A percentile compares a stretch with the other conserved stretches of the same genome.
Conservation (phyloP, 2,329 filamentous ascomycete species). For the Aspergillus piperis region DNA sequence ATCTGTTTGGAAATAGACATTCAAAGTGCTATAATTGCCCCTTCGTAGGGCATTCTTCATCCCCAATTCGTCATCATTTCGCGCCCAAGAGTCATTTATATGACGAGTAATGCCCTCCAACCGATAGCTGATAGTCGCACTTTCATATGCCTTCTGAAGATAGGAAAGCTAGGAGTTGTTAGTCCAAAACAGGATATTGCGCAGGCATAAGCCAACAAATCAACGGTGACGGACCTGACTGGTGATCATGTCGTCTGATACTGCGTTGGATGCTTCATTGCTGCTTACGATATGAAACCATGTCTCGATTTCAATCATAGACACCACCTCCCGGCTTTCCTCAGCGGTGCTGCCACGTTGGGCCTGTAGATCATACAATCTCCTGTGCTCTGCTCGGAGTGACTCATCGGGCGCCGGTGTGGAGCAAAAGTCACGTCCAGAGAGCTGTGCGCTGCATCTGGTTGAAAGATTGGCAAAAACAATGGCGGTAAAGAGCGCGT, state of each 20-base stretch:
- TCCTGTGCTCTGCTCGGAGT: conserved; percentile 31
- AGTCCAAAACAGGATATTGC: neutral
- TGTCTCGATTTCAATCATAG: conserved; percentile 40
- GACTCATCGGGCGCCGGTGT: conserved; percentile 30
- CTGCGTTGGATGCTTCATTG: conserved; percentile 27
- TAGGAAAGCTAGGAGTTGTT: conserved; percentile 28
- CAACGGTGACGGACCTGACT: conserved; percentile 32
- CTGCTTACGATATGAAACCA: conserved; percentile 48
- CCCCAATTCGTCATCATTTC: conserved; percentile 47
- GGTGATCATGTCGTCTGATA: conserved; percentile 37
- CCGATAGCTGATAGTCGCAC: conserved; percentile 52
- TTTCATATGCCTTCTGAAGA: conserved; percentile 50
- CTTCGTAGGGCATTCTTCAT: conserved; percentile 58
- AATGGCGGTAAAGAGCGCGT: conserved; percentile 21
- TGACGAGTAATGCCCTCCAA: conserved; percentile 53
- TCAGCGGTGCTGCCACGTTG: conserved; percentile 12
- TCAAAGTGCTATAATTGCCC: conserved; percentile 57
- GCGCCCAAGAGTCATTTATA: conserved; percentile 58
- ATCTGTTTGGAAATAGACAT: conserved; percentile 62
- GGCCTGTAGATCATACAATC: conserved; percentile 23
- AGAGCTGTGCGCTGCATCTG: conserved; percentile 20
- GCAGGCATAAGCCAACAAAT: neutral
- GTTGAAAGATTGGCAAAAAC: conserved; percentile 18
- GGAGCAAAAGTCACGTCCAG: conserved; percentile 32
- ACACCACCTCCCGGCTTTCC: conserved; percentile 21